Evolutionary conservation across 805 yeast genomes (phyloP).

Genomic region (Torulaspora maleeae): DNA sequence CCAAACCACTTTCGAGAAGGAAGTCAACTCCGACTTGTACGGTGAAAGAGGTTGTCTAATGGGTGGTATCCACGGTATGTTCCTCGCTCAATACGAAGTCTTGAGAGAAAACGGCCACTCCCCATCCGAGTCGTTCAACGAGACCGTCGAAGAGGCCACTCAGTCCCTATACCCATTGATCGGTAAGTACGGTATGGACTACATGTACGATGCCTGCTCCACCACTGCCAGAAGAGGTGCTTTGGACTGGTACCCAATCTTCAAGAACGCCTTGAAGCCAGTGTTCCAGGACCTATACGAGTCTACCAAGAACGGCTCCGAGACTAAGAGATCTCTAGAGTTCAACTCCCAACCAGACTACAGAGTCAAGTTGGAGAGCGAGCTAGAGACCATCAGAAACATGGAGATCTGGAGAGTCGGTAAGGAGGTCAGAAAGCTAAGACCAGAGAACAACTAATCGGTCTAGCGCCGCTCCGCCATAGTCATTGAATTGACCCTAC

Average conservation of each 20-base stretch:
- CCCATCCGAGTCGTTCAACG: constrained; percentile 99
- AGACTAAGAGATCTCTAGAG: constrained; percentile 96
- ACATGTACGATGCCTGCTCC: constrained; percentile 99
- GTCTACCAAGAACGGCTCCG: constrained; percentile 91
- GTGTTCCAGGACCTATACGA: constrained; percentile 95
- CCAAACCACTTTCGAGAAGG: constrained; percentile 99
- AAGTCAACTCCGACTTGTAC: constrained; percentile 97
- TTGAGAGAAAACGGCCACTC: constrained; percentile 99
- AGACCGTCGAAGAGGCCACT: constrained; percentile 99
- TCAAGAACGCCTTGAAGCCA: constrained; percentile 98
- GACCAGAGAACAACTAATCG: constrained; percentile 94
- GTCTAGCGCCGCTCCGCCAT: constrained; percentile 4
- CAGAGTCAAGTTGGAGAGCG: constrained; percentile 93
- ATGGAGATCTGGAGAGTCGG: constrained; percentile 99
- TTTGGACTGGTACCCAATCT: constrained; percentile 98
- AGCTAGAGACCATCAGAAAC: constrained; percentile 86
- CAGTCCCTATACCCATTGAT: constrained; percentile 98
- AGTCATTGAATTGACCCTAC: constrained; percentile 33
- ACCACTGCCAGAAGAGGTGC: constrained; percentile 99
- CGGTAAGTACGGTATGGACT: constrained; percentile 99
- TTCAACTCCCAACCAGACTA: constrained; percentile 98
- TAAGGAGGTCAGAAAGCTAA: constrained; percentile 98
- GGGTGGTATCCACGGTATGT: constrained; percentile 99
- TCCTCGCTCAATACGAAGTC: constrained; percentile 99
- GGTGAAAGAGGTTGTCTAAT: constrained; percentile 99